Percentiles rank a stretch among this genome's conserved stretches.
These are phyloP conservation scores for Rosa persica DNA, from an alignment of 306 rosid genomes.

Conservation along the genomic window DNA sequence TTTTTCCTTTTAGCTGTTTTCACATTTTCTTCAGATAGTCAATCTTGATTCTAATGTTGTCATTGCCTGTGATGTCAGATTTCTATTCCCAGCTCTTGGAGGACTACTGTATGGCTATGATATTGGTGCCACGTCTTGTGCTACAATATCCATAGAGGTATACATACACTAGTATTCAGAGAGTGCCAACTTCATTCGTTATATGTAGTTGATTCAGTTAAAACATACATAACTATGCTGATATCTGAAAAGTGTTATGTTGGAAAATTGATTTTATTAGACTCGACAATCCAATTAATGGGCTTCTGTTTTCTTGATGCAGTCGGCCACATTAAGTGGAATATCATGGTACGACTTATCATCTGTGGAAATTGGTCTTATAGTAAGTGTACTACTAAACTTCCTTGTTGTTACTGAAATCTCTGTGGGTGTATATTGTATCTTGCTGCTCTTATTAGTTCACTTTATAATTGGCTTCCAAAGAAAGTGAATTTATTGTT, in stretches of 20 bases:
- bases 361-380: conserved; percentile 78
- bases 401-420: conserved; percentile 19
- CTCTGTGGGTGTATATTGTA: conserved; percentile 4
- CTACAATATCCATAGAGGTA: conserved; percentile 81
- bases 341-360: conserved; percentile 78
- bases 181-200: neutral
- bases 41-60: neutral
- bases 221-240: neutral
- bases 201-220: neutral
- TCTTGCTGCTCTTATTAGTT: neutral
- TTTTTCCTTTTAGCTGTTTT: neutral
- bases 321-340: conserved; percentile 84
- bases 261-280: neutral
- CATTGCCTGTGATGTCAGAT: conserved; percentile 47
- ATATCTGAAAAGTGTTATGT: neutral
- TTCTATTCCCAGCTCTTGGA: conserved; percentile 94
- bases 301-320: conserved; percentile 34
- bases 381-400: conserved; percentile 57
- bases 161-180: conserved; percentile 13
- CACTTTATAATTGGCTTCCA: neutral
- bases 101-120: conserved; percentile 93
- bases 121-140: conserved; percentile 87
- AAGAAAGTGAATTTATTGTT: conserved; percentile 17
- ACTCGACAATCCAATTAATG: neutral
- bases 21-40: neutral